phyloP scores from a whole-genome alignment of 2,329 filamentous ascomycete genomes.

The Trichoderma aggressivum region DNA sequence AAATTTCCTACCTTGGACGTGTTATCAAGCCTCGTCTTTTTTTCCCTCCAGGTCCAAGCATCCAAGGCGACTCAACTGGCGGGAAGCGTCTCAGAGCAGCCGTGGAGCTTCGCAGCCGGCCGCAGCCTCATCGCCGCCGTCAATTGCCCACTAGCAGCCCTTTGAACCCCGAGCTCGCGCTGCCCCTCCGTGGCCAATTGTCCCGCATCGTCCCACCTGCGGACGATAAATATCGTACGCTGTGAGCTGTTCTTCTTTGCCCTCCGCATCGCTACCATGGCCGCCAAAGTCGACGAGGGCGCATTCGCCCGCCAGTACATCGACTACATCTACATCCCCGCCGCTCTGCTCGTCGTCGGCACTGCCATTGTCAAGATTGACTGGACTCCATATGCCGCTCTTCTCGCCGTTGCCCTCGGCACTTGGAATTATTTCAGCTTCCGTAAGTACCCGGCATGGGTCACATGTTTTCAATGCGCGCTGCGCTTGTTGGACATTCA shows the following conservation, averaged over 20 bases:
- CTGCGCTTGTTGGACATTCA: not conserved
- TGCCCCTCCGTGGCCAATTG: constrained; percentile 13
- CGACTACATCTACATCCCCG: constrained; percentile 80
- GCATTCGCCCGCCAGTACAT: constrained; percentile 60
- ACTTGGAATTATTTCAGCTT: constrained; percentile 68
- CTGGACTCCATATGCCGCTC: constrained; percentile 68
- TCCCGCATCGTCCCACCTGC: constrained; percentile 13
- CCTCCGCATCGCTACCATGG: constrained; percentile 22
- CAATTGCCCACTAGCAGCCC: not conserved
- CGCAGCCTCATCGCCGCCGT: not conserved
- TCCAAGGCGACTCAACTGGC: not conserved
- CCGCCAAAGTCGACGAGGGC: constrained; percentile 29
- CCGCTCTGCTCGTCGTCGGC: constrained; percentile 72
- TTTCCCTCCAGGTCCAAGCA: not conserved
- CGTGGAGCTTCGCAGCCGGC: not conserved
- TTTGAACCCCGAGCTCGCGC: not conserved
- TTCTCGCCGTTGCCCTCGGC: constrained; percentile 63
- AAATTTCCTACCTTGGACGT: constrained; percentile 10
- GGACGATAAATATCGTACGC: not conserved
- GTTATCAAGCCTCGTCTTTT: constrained; percentile 3
- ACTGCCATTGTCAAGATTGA: constrained; percentile 75
- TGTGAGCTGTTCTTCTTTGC: not conserved
- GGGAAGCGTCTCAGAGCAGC: not conserved
- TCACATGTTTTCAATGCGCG: not conserved
- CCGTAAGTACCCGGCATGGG: constrained; percentile 52